Evolutionary conservation across 2,329 filamentous ascomycete species (phyloP).

Genomic region (Macrophomina pseudophaseolina): DNA sequence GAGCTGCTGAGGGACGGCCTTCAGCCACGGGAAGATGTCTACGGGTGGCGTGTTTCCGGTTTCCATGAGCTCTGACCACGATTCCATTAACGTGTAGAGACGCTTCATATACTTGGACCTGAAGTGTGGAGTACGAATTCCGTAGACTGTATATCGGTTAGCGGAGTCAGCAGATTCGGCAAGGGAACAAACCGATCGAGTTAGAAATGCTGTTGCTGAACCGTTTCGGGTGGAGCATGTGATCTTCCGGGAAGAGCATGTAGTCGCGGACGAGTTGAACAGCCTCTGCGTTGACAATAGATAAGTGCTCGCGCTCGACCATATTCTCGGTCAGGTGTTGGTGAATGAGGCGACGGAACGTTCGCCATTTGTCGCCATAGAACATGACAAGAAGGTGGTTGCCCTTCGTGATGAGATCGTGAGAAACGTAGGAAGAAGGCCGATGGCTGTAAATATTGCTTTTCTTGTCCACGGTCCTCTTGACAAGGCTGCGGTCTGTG

Average conservation of each 20-base stretch:
- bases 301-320: conserved; percentile 50
- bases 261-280: conserved; percentile 55
- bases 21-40: conserved; percentile 47
- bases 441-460: conserved; percentile 51
- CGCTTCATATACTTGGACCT: conserved; percentile 40
- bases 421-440: conserved; percentile 50
- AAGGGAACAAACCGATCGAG: conserved; percentile 37
- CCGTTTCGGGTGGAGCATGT: conserved; percentile 55
- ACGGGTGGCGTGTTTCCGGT: conserved; percentile 56
- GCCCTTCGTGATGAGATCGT: conserved; percentile 51
- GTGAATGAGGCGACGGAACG: conserved; percentile 53
- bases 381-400: conserved; percentile 56
- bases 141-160: conserved; percentile 23
- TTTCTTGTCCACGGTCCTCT: conserved; percentile 54
- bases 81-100: conserved; percentile 50
- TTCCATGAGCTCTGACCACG: conserved; percentile 51
- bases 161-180: background rate
- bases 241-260: conserved; percentile 46
- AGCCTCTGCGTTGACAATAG: conserved; percentile 55
- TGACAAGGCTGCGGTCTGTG: conserved; percentile 46
- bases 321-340: conserved; percentile 53
- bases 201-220: conserved; percentile 58
- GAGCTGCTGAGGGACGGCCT: background rate
- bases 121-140: conserved; percentile 30
- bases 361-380: conserved; percentile 53